Percentiles rank a stretch among this genome's conserved stretches.
phyloP scores from a whole-genome alignment of 768 basidiomycete genomes.

The Termitomyces sp. region DNA sequence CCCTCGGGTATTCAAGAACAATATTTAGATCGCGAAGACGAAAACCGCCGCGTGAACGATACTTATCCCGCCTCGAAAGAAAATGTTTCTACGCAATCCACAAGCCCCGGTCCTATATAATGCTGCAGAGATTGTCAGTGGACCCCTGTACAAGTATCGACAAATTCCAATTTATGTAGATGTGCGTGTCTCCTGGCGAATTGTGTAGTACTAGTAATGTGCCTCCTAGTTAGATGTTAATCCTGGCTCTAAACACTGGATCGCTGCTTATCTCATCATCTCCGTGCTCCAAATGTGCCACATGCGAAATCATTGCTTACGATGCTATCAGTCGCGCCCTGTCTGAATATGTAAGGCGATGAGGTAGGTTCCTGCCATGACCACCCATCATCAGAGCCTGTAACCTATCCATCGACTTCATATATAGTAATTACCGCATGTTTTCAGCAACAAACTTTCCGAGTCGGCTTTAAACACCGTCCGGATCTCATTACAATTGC shows the following conservation, averaged over 20 bases:
- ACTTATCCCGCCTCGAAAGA: neutral
- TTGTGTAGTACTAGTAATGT: neutral
- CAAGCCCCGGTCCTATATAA: neutral
- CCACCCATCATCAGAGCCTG: constrained; percentile 10
- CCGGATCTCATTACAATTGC: neutral
- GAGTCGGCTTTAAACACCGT: neutral
- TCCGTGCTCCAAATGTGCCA: neutral
- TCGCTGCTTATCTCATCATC: constrained; percentile 7
- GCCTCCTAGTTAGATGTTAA: neutral
- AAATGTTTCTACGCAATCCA: neutral
- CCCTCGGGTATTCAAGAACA: neutral
- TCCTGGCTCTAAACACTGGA: no score
- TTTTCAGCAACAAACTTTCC: constrained; percentile 4
- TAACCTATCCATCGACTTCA: constrained; percentile 5
- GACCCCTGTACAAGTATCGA: neutral
- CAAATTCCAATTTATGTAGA: no score
- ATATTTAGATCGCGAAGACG: neutral
- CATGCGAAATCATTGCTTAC: neutral
- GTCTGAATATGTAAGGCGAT: constrained; percentile 8
- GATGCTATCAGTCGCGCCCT: constrained; percentile 11
- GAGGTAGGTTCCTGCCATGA: constrained; percentile 7
- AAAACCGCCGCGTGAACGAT: neutral
- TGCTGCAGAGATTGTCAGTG: neutral
- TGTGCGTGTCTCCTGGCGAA: neutral
- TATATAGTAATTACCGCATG: constrained; percentile 8